A percentile compares a stretch with the other conserved stretches of the same genome.
phyloP scores from a whole-genome alignment of 2,329 filamentous ascomycete species.

The Macroventuria anomochaeta region DNA sequence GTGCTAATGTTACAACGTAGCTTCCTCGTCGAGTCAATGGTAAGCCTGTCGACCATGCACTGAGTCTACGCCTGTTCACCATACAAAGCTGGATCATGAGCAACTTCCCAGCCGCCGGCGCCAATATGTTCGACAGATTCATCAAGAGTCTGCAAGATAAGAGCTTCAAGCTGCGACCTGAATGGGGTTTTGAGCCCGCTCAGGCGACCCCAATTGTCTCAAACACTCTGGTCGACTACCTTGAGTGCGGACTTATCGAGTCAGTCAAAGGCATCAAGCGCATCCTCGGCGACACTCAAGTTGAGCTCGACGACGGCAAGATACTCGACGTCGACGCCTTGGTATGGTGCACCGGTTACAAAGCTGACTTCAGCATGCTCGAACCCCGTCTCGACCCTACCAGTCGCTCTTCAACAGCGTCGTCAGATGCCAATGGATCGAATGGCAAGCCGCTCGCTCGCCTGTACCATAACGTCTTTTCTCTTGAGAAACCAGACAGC shows the following conservation, averaged over 20 bases:
- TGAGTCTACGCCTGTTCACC: conserved; percentile 22
- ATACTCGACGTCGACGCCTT: conserved; percentile 42
- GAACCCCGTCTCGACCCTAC: conserved; percentile 30
- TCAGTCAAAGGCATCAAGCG: conserved; percentile 27
- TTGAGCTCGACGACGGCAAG: conserved; percentile 43
- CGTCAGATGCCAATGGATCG: conserved; percentile 27
- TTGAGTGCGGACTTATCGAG: conserved; percentile 24
- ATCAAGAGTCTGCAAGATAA: conserved; percentile 29
- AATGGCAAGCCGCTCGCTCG: conserved; percentile 43
- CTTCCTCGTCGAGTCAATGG: conserved; percentile 26
- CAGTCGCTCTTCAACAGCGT: conserved; percentile 19
- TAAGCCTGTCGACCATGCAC: conserved; percentile 23
- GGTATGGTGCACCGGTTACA: conserved; percentile 49
- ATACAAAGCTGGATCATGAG: conserved; percentile 19
- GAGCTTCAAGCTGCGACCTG: conserved; percentile 29
- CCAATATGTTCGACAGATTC: conserved; percentile 25
- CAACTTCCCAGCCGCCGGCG: conserved; percentile 24
- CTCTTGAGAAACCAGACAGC: conserved; percentile 52
- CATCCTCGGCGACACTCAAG: conserved; percentile 10
- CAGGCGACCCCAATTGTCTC: conserved; percentile 31
- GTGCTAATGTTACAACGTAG: too few species aligned
- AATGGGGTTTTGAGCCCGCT: conserved; percentile 32
- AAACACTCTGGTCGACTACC: conserved; percentile 22
- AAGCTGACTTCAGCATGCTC: conserved; percentile 37
- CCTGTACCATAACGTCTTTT: conserved; percentile 57